Base-by-base conservation (phyloP, 1,139 yeast species). In the Yamadazyma dendronema region DNA sequence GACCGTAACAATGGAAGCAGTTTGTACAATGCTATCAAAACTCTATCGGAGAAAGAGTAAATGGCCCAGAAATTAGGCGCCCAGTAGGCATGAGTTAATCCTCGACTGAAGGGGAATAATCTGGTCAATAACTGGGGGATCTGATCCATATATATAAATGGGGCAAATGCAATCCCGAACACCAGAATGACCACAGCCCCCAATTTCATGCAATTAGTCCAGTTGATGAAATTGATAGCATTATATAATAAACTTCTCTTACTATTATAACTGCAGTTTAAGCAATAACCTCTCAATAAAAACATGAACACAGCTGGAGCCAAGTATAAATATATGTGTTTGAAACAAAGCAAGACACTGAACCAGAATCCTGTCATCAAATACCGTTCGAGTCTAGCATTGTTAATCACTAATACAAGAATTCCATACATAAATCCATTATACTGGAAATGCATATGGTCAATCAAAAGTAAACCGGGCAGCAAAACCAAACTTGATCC, bases 11-110 rank as follows among this genome's bases (percentile, higher is more conserved):
- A 58, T 3, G 84, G 81, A 17, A 77, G 49, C 30, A 57, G 61
- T 38, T 67, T 63, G 52, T 64, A 74, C 15, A 74, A 52, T 43
- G 73, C 70, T 21, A 88, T 78, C 38, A 90, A 67, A 0, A 82
- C 55, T 42, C 96, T 72, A 60, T 92, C 99, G n/a, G 73, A 46
- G 48, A 87, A 84, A 1, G 97, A 86, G 59, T 92, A 92, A 10
- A 92, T 52, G 0, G 98, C 96, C 99, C 99, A 92, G 37, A 89
- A 68, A 52, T 92, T 92, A 4, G 98, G 98, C 1, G 98, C 98
- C 98, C 98, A 92, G 62, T 94, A 94, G 0, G 97, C 97, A 60
- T 94, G 98, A 4, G 97, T 92, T 28, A 94, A 71, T 1, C 98
- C 98, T 54, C 98, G 74, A 35, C 95, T 84, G 56, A 92, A 92